Evolutionary conservation across 768 basidiomycete genomes (phyloP).

Genomic region (Agrocybe chaxingu): DNA sequence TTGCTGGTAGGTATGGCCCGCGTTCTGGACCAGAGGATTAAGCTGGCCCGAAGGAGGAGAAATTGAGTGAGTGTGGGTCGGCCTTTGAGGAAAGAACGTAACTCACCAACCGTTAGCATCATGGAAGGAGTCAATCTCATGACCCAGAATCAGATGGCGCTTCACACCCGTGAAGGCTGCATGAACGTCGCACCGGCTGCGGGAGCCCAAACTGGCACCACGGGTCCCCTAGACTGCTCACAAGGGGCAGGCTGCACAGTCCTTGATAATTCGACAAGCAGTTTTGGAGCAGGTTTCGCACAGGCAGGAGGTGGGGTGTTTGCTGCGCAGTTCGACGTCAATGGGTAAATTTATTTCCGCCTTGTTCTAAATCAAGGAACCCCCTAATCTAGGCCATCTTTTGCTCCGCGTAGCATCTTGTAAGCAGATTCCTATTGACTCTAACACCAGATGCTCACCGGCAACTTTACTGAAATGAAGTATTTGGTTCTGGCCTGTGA

Average conservation of each 20-base stretch:
- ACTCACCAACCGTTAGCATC: slow-evolving; percentile 25
- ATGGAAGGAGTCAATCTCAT: slow-evolving; percentile 57
- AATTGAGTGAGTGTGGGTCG: slow-evolving; percentile 27
- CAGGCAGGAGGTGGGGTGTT: slow-evolving; percentile 51
- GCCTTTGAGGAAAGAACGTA: background rate
- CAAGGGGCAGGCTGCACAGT: slow-evolving; percentile 39
- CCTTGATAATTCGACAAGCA: slow-evolving; percentile 34
- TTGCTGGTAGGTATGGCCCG: slow-evolving; percentile 36
- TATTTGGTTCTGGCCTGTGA: slow-evolving; percentile 44
- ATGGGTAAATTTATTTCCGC: slow-evolving; percentile 28
- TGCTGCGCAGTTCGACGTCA: slow-evolving; percentile 63
- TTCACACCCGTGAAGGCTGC: slow-evolving; percentile 44
- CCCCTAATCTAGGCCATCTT: background rate
- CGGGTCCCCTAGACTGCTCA: slow-evolving; percentile 22
- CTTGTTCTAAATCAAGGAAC: background rate
- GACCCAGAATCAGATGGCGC: slow-evolving; percentile 48
- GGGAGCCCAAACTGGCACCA: background rate
- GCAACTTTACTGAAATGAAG: background rate
- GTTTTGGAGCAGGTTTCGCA: slow-evolving; percentile 45
- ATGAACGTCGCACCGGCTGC: slow-evolving; percentile 18
- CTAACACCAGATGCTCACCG: background rate
- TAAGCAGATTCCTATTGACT: background rate
- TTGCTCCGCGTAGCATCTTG: slow-evolving; percentile 8
- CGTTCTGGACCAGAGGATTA: slow-evolving; percentile 40
- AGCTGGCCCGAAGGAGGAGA: slow-evolving; percentile 41